Evolutionary conservation across 2,329 filamentous ascomycete species (phyloP), one percentile per base, ranked within the genome.

Genomic region (Keithomyces neogunnii): DNA sequence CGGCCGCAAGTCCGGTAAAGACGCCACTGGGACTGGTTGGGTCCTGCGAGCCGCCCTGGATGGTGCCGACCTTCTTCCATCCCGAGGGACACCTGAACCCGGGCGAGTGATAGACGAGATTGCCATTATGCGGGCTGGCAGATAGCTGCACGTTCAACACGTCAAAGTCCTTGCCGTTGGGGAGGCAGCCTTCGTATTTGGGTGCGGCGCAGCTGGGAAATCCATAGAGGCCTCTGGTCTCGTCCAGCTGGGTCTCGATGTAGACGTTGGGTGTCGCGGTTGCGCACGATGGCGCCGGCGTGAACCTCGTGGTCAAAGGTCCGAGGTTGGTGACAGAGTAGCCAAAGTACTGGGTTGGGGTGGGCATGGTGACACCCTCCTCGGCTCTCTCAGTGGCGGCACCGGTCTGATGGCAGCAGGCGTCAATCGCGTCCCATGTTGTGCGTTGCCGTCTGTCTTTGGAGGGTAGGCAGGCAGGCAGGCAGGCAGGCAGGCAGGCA

Each of bases 221-320:
- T 13, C 48, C 58, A 13, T 49, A 43, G 30, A 52, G 43, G n/a
- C 44, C 43, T 4, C n/a, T 31, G 3, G 19, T 13, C 19, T 50
- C 45, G 26, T n/a, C 28, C n/a, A 4, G 2, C 38, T 29, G 19
- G 2, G 35, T 49, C 53, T 10, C 38, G 50, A 46, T 48, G 1
- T 45, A 31, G 1, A 53, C 8, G 19, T 56, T 33, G 13, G 56
- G 52, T 0, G 53, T 51, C 7, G 40, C 47, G 3, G 59, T 57
- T 26, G 46, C 51, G 46, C 63, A 66, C 11, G 59, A 54, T 0
- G 58, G 39, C 0, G 61, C 60, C 10, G 60, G 54, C 1, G 61
- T 62, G 49, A 59, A 66, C n/a, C 56, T 61, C 2, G 64, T 62
- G 31, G 63, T 66, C 10, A 66, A 50, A 3, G 62, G 63, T 5